phyloP scores from a whole-genome alignment of 139 green algal genomes.

The Chlorella sp. region DNA sequence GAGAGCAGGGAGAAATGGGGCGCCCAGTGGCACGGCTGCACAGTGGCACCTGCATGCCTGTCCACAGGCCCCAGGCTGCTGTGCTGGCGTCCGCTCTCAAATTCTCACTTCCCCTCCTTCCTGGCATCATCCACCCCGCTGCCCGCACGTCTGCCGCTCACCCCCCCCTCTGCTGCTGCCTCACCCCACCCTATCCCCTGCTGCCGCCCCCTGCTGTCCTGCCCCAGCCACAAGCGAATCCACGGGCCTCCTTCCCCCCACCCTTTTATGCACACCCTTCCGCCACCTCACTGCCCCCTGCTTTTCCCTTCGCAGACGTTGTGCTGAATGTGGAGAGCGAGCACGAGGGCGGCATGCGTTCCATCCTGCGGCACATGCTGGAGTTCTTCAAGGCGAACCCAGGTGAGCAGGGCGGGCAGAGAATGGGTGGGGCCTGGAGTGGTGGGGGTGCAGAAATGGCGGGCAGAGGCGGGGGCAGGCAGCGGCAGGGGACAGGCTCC shows the following conservation, averaged over 20 bases:
- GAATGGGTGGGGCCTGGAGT: neutral
- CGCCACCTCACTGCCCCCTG: neutral
- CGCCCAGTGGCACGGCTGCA: neutral
- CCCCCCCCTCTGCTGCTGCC: no score
- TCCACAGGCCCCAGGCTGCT: neutral
- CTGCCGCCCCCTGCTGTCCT: constrained; percentile 11
- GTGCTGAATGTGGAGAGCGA: constrained; percentile 82
- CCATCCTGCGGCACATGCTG: constrained; percentile 43
- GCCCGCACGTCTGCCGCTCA: no score
- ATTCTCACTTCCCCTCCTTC: no score
- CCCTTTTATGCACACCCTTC: neutral
- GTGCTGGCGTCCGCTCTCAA: no score
- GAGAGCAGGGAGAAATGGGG: neutral
- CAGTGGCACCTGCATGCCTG: neutral
- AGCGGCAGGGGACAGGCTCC: neutral
- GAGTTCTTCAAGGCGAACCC: constrained; percentile 48
- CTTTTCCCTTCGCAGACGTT: constrained; percentile 21
- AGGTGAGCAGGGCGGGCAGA: neutral
- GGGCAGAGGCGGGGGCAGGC: neutral
- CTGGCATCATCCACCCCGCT: constrained; percentile 39
- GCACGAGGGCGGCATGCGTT: constrained; percentile 57
- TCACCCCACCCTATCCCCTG: constrained; percentile 49
- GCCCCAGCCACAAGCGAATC: neutral
- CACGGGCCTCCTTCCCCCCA: neutral
- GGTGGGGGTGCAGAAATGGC: neutral